Base-by-base conservation (phyloP, 2,329 filamentous ascomycete species). In the Phoma sp. region DNA sequence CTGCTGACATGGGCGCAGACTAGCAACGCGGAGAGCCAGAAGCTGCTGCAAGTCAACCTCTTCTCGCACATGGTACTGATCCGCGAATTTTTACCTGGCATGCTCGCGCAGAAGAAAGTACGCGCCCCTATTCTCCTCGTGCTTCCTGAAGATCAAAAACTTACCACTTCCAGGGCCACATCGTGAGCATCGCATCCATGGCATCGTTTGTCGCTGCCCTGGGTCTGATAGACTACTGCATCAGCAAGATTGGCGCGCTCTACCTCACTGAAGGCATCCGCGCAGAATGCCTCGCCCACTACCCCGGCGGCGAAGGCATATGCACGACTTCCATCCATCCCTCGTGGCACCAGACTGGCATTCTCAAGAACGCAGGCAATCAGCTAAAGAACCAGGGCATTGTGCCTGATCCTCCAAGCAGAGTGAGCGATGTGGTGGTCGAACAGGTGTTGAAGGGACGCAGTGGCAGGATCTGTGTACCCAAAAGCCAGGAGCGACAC, bases 181-280 rank as follows among this genome's bases (percentile, higher is more conserved):
- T 73, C 15, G 63, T 73, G 1, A 63, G 61, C 10, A 67, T 71
- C 8, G 68, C 70, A 7, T 68, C 64, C 2, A 70, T 72, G 67
- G 64, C 68, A 1, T 71, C 67, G 6, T 73, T 68, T 43, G 32
- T 65, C 21, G 55, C 65, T 4, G 60, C 51, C 1, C 58, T 68
- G 0, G 64, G 65, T 0, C 29, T 71, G 12, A 51, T 71, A 12
- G 68, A 73, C 51, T 74, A 74, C 55, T 63, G 61, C 41, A 63
- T 62, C 47, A 63, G 64, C 21, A 73, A 73, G 38, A 55, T 66
- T 17, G 71, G 59, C 1, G 68, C 65, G 0, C 43, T 73, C n/a
- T 67, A 67, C 49, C 41, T 73, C 13, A 67, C 58, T 33, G 70
- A 73, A 49, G 71, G 70, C 58, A 41, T 73, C 21, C 65, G 65